Percentiles rank a stretch among this genome's conserved stretches.
These are phyloP conservation scores for Ampelocalamus luodianensis DNA, from an alignment of 176 grass and related monocot species.

Conservation along the genomic window DNA sequence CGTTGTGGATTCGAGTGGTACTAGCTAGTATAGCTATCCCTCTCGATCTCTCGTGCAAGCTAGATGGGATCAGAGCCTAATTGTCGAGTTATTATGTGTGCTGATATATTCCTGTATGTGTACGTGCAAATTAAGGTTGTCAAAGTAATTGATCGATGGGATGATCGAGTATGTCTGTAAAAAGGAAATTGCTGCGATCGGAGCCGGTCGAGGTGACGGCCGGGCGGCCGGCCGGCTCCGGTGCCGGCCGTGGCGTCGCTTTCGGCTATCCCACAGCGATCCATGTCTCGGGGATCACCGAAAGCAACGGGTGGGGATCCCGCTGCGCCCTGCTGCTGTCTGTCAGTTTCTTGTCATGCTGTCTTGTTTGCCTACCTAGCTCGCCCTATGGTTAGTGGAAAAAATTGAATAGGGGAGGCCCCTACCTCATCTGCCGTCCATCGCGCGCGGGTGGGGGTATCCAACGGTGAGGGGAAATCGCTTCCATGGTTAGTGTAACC, in stretches of 20 bases:
- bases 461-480: too few relatives aligned
- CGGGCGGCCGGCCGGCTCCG: neutral
- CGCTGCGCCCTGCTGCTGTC: slow-evolving; percentile 6
- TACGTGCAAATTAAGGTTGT: neutral
- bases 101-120: neutral
- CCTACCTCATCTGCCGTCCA: too few relatives aligned
- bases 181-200: neutral
- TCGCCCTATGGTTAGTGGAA: neutral
- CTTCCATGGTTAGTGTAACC: neutral
- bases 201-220: slow-evolving; percentile 31
- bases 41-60: neutral
- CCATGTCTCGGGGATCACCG: slow-evolving; percentile 39
- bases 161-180: neutral
- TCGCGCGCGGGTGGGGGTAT: too few relatives aligned
- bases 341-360: slow-evolving; percentile 44
- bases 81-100: neutral
- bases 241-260: slow-evolving; percentile 25
- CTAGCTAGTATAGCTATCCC: neutral
- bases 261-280: slow-evolving; percentile 21
- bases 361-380: slow-evolving; percentile 20
- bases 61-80: neutral
- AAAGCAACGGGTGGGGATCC: slow-evolving; percentile 38
- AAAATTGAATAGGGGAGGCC: too few relatives aligned
- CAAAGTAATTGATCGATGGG: neutral
- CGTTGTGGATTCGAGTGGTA: neutral